Evolutionary conservation across 78 protist genomes (phyloP).

Genomic region (slime mould (Dictyostelium discoideum)): dicty_2.7 NC_007091.3:443001-443500

Average conservation of each 20-base stretch:
- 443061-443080: not conserved
- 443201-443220: not conserved
- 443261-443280: not conserved
- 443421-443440: not conserved
- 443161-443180: not conserved
- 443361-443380: not conserved
- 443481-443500: not conserved
- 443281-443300: not conserved
- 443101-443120: too few relatives aligned
- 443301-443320: not conserved
- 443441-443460: not conserved
- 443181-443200: not conserved
- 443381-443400: slow-evolving; percentile 12
- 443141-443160: not conserved
- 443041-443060: not conserved
- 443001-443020: too few relatives aligned
- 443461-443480: not conserved
- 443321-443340: slow-evolving; percentile 26
- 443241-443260: not conserved
- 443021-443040: too few relatives aligned
- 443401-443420: not conserved
- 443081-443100: not conserved
- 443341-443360: not conserved
- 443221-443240: not conserved
- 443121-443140: not conserved